phyloP scores from a whole-genome alignment of 1,284 basidiomycete species.

The Erythrobasidium hasegawianum region DNA sequence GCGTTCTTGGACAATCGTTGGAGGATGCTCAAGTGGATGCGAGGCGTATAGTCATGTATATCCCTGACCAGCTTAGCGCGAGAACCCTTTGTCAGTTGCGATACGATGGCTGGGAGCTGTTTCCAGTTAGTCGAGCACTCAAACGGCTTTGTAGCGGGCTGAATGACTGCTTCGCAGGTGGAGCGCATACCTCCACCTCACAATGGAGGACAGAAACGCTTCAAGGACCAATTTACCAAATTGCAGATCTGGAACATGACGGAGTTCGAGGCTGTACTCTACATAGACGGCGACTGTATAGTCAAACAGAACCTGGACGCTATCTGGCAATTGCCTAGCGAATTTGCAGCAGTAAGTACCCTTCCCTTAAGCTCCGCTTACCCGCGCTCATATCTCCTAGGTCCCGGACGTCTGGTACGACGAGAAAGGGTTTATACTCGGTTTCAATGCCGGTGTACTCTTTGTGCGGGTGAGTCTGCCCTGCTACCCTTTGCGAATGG shows the following conservation, averaged over 20 bases:
- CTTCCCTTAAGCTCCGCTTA: neutral
- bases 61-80: conserved; percentile 11
- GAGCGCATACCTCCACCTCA: neutral
- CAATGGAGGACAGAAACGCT: conserved; percentile 9
- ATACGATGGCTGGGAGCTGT: conserved; percentile 13
- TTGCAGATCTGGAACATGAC: conserved; percentile 23
- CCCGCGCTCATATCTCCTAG: neutral
- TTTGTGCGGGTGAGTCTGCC: too few relatives aligned
- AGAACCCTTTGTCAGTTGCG: conserved; percentile 11
- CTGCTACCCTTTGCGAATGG: too few relatives aligned
- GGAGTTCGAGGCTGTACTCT: conserved; percentile 19
- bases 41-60: conserved; percentile 12
- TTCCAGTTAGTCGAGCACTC: neutral
- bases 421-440: conserved; percentile 16
- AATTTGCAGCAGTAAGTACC: conserved; percentile 18
- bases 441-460: conserved; percentile 22
- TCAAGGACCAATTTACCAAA: conserved; percentile 26
- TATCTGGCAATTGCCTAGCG: conserved; percentile 18
- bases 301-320: conserved; percentile 21
- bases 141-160: too few relatives aligned
- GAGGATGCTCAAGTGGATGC: conserved; percentile 10
- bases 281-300: conserved; percentile 17
- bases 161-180: neutral
- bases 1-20: conserved; percentile 16
- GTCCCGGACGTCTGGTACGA: conserved; percentile 26